Evolutionary conservation across 768 basidiomycete species (phyloP).

Genomic region (Daedaleopsis nitida): DNA sequence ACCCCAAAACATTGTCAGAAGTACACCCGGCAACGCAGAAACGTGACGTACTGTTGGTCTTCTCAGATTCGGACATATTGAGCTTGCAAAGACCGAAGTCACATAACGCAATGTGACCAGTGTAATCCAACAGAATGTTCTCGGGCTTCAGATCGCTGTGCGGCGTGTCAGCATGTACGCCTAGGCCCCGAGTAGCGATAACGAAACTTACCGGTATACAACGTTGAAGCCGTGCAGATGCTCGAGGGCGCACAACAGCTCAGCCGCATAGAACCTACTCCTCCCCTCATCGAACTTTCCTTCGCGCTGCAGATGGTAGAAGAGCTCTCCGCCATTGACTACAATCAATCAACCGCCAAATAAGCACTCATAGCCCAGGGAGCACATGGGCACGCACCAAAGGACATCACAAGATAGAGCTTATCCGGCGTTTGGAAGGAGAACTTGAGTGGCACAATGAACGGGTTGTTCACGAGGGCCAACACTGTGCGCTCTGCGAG

Average conservation of each 20-base stretch:
- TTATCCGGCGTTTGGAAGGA: conserved; percentile 99
- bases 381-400: conserved; percentile 55
- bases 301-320: conserved; percentile 96
- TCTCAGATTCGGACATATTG: conserved; percentile 97
- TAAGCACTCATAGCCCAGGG: neutral
- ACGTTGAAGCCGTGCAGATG: conserved; percentile 98
- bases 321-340: conserved; percentile 98
- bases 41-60: conserved; percentile 81
- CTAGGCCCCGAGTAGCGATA: neutral
- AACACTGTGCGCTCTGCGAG: conserved; percentile 96
- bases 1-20: neutral
- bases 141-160: conserved; percentile 93
- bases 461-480: conserved; percentile 96
- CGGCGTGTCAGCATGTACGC: neutral
- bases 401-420: conserved; percentile 96
- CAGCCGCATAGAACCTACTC: conserved; percentile 97
- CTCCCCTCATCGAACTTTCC: conserved; percentile 94
- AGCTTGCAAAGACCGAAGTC: conserved; percentile 97
- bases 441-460: conserved; percentile 99
- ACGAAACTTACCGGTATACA: conserved; percentile 78
- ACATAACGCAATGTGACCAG: conserved; percentile 96
- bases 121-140: conserved; percentile 96
- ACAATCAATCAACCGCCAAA: conserved; percentile 6
- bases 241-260: conserved; percentile 91
- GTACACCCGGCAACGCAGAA: conserved; percentile 3